phyloP scores from a whole-genome alignment of 108 stramenopile genomes.

The Skeletonema costatum region DNA sequence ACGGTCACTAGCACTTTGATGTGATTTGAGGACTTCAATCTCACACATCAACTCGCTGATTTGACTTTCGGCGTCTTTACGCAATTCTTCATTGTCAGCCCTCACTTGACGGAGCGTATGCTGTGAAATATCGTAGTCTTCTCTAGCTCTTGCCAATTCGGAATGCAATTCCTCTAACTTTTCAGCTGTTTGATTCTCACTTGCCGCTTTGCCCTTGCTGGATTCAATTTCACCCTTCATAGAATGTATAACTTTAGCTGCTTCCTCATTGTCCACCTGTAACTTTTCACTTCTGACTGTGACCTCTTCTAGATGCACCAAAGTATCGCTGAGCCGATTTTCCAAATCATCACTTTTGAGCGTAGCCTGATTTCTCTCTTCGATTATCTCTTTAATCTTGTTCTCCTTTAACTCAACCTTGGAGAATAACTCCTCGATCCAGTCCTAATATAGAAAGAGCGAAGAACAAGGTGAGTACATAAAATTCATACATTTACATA shows the following conservation, averaged over 20 bases:
- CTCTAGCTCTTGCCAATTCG: background rate
- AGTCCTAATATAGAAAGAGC: slow-evolving; percentile 6
- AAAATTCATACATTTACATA: background rate
- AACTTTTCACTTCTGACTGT: slow-evolving; percentile 6
- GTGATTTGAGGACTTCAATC: background rate
- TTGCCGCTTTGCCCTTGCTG: background rate
- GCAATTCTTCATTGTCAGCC: slow-evolving; percentile 9
- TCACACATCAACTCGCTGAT: slow-evolving; percentile 3
- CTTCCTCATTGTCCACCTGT: background rate
- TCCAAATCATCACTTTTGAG: slow-evolving; percentile 5
- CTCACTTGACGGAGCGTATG: slow-evolving; percentile 1
- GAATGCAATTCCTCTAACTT: background rate
- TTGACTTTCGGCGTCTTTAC: slow-evolving; percentile 5
- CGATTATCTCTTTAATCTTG: slow-evolving; percentile 6
- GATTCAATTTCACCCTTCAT: slow-evolving; percentile 23
- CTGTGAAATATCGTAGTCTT: background rate
- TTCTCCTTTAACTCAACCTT: slow-evolving; percentile 36
- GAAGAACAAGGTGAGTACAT: background rate
- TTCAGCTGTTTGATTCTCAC: background rate
- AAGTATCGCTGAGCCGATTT: slow-evolving; percentile 9
- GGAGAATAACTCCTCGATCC: slow-evolving; percentile 45
- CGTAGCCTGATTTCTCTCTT: slow-evolving; percentile 18
- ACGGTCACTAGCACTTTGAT: background rate
- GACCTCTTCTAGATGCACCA: slow-evolving; percentile 2
- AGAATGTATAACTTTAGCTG: slow-evolving; percentile 8